A percentile compares a stretch with the other conserved stretches of the same genome.
phyloP scores from a whole-genome alignment of 352 stramenopile species.

The Phytophthora macrochlamydospora region DNA sequence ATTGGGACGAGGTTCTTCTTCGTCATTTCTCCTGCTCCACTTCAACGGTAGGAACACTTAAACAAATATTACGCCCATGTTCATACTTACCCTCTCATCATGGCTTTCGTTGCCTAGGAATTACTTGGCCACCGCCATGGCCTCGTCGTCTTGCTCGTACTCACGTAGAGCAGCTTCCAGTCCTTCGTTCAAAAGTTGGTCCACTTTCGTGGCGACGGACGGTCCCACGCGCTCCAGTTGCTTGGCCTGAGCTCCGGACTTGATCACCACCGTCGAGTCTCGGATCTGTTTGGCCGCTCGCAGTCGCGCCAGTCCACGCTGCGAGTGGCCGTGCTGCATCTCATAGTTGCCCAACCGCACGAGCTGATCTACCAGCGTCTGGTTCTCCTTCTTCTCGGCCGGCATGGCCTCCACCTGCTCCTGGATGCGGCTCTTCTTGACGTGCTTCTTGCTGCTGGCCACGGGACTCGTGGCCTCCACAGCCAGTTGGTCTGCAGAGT shows the following conservation, averaged over 20 bases:
- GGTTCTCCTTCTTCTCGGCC: slow-evolving; percentile 49
- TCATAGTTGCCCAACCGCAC: slow-evolving; percentile 67
- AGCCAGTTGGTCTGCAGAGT: not conserved
- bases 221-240: slow-evolving; percentile 54
- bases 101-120: not conserved
- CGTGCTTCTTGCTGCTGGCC: slow-evolving; percentile 35
- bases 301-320: slow-evolving; percentile 60
- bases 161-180: slow-evolving; percentile 52
- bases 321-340: slow-evolving; percentile 43
- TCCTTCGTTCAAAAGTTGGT: slow-evolving; percentile 60
- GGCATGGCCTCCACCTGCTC: slow-evolving; percentile 48
- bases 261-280: slow-evolving; percentile 48
- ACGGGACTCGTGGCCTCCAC: slow-evolving; percentile 24
- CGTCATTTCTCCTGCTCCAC: not conserved
- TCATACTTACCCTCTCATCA: slow-evolving; percentile 6
- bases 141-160: slow-evolving; percentile 41
- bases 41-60: not conserved
- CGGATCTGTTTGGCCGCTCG: slow-evolving; percentile 65
- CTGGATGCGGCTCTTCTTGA: slow-evolving; percentile 43
- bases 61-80: not conserved
- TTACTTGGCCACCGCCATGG: slow-evolving; percentile 21
- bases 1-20: slow-evolving; percentile 22
- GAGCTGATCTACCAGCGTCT: slow-evolving; percentile 63
- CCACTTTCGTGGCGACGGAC: slow-evolving; percentile 59
- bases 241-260: slow-evolving; percentile 58